These are phyloP conservation scores for Leccinum angustisporum DNA, from an alignment of 1,284 basidiomycete species.

Conservation along the genomic window DNA sequence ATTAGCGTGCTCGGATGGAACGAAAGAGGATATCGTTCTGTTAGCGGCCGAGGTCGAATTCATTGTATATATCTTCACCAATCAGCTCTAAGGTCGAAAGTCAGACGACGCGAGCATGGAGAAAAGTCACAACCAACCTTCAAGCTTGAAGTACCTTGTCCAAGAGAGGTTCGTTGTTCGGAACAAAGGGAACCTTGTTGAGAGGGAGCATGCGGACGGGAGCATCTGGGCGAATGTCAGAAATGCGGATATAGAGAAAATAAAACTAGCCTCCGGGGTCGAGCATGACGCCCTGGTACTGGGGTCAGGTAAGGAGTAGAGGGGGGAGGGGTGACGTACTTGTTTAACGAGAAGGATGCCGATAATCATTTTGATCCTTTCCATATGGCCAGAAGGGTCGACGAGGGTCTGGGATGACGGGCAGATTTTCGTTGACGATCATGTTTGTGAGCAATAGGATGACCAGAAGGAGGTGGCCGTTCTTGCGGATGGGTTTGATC, in stretches of 20 bases:
- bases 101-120: constrained; percentile 3
- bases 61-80: constrained; percentile 82
- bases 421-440: constrained; percentile 90
- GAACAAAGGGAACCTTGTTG: constrained; percentile 81
- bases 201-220: no score
- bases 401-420: constrained; percentile 69
- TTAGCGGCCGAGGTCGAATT: constrained; percentile 76
- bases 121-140: constrained; percentile 62
- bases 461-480: constrained; percentile 80
- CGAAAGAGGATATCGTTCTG: constrained; percentile 54
- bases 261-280: constrained; percentile 74
- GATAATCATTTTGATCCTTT: no score
- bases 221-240: no score
- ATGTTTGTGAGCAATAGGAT: constrained; percentile 84
- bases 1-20: constrained; percentile 41
- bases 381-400: constrained; percentile 22
- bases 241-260: background rate
- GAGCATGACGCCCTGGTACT: constrained; percentile 74
- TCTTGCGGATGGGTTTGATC: constrained; percentile 85
- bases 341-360: constrained; percentile 55
- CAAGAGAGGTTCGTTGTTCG: constrained; percentile 88
- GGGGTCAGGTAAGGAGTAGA: no score
- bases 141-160: constrained; percentile 91
- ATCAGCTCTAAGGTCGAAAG: constrained; percentile 62
- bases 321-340: no score